phyloP scores from a whole-genome alignment of 306 rosid genomes.

The Prunus campanulata region DNA sequence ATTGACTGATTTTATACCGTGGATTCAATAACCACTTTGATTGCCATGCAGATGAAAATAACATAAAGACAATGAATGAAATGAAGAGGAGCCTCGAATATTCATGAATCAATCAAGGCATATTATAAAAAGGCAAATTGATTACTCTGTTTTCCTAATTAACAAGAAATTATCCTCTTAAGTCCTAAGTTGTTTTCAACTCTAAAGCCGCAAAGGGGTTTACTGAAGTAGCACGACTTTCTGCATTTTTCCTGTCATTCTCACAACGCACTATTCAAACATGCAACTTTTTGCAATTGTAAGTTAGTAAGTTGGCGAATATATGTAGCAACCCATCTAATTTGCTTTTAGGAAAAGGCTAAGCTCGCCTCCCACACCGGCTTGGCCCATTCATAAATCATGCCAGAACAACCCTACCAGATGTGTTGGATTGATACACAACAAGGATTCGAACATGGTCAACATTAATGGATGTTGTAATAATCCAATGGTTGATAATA shows the following conservation, averaged over 20 bases:
- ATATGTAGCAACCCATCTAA: constrained; percentile 11
- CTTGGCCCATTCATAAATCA: constrained; percentile 13
- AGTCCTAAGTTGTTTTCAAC: neutral
- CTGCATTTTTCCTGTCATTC: neutral
- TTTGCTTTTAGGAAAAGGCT: constrained; percentile 39
- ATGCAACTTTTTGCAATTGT: neutral
- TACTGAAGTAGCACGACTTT: neutral
- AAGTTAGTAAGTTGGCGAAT: constrained; percentile 13
- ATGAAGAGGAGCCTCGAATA: neutral
- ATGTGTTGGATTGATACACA: neutral
- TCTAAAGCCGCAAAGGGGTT: constrained; percentile 1
- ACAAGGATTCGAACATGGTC: neutral
- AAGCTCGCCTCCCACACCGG: constrained; percentile 41
- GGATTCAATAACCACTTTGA: no score
- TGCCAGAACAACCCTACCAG: neutral
- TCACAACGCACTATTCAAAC: neutral
- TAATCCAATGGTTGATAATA: constrained; percentile 30
- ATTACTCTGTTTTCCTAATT: neutral
- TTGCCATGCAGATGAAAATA: neutral
- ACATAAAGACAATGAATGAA: neutral
- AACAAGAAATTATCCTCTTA: neutral
- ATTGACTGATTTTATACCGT: no score
- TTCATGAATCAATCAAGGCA: neutral
- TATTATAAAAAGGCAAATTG: neutral
- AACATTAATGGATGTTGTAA: constrained; percentile 5